Evolutionary conservation across 140 eudicot species (phyloP).

Genomic region (Oenanthe javanica): DNA sequence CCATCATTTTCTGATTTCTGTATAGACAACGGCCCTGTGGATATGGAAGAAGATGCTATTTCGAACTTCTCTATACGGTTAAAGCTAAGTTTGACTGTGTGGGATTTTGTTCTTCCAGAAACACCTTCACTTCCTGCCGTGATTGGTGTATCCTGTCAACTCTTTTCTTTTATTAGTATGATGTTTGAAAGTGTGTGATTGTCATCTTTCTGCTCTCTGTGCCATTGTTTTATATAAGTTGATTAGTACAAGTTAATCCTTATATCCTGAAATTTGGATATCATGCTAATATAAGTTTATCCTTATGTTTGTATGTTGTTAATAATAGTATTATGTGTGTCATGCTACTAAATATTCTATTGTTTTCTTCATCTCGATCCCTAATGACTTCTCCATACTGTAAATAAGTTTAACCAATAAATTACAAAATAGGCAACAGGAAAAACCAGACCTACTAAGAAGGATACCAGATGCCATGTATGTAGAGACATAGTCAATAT

Average conservation of each 20-base stretch:
- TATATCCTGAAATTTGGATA: background rate
- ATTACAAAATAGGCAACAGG: background rate
- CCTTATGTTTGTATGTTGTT: background rate
- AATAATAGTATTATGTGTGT: background rate
- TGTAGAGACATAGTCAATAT: background rate
- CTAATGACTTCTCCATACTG: background rate
- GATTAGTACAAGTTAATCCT: background rate
- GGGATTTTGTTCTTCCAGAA: constrained; percentile 81
- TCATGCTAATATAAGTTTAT: background rate
- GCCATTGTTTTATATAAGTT: background rate
- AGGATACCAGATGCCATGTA: background rate
- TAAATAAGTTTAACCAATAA: background rate
- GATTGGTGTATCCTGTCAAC: constrained; percentile 81
- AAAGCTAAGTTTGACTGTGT: constrained; percentile 71
- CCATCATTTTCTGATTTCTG: constrained; percentile 71
- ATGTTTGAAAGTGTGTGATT: background rate
- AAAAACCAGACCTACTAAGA: background rate
- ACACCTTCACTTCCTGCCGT: constrained; percentile 98
- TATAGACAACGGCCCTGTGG: constrained; percentile 59
- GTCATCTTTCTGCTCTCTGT: background rate
- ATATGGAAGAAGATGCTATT: constrained; percentile 92
- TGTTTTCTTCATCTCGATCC: background rate
- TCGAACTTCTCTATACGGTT: constrained; percentile 61
- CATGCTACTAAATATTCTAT: background rate
- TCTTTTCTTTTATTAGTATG: background rate